Base-by-base conservation (phyloP, 192 early-diverging fungal species). In the Radiomyces spectabilis region DNA sequence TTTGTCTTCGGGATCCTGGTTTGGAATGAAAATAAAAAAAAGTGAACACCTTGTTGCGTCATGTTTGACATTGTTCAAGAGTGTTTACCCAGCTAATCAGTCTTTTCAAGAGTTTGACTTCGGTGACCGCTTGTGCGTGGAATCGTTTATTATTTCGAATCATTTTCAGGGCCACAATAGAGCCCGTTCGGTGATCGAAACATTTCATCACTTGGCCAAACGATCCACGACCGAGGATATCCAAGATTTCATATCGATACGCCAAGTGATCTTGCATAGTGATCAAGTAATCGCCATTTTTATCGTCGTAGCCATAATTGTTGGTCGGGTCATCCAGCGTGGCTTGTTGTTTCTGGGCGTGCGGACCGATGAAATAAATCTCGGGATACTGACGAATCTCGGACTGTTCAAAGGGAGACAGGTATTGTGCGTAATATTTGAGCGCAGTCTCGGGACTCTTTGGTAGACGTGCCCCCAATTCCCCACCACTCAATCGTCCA, bases 61-160 rank as follows among this genome's bases (percentile, higher is more conserved):
- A 22, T 32, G 25, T 16, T 24, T 47, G n/a, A n/a, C n/a, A n/a
- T n/a, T n/a, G n/a, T n/a, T n/a, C n/a, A n/a, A n/a, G n/a, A 30
- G 12, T 29, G 3, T 63, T 41, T 77, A 88, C 85, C 82, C 88
- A 92, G 42, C 77, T 71, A 65, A 80, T 80, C 37, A 98, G 58
- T 44, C 78, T 77, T 39, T 92, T 89, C 41, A 98, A 74, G 50
- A 98, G 91, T 66, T 93, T 92, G 38, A 95, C 86, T 65, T 98
- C 95, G n/a, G 94, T 86, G 38, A 86, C 69, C 15, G 92, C 95
- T 58, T 97, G 95, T 56, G 88, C 82, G 72, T 97, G 93, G 74
- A 98, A 97, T 30, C 94, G 79, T 69, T 90, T 91, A 79, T 93
- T 93, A 72, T 97, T 98, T 34, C 92, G 75, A 51, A 97, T 98